These are phyloP conservation scores for Fusarium veterinarium DNA, from an alignment of 2,329 filamentous ascomycete species.

Conservation along the genomic window DNA sequence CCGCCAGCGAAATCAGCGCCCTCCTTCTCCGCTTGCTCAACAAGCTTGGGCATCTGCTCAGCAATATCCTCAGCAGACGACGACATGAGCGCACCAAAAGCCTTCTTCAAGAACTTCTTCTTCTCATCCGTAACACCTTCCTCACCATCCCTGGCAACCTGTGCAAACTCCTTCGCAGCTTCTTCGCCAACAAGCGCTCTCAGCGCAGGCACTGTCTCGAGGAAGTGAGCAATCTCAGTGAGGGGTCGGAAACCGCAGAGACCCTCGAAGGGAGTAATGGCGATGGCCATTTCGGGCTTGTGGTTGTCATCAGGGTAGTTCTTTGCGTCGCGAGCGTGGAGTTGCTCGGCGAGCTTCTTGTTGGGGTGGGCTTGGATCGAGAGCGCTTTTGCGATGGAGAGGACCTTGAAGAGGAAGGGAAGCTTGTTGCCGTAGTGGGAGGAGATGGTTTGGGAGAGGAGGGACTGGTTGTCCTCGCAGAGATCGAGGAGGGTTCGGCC, in stretches of 20 bases:
- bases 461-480: constrained; percentile 84
- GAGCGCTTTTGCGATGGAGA: constrained; percentile 94
- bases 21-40: constrained; percentile 75
- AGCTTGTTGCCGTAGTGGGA: constrained; percentile 84
- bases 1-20: constrained; percentile 79
- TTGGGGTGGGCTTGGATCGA: constrained; percentile 98
- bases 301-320: constrained; percentile 99
- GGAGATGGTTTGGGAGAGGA: constrained; percentile 79
- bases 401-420: constrained; percentile 97
- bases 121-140: constrained; percentile 66
- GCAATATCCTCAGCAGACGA: constrained; percentile 69
- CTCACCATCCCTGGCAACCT: constrained; percentile 57
- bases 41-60: constrained; percentile 72
- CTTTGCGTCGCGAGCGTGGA: constrained; percentile 86
- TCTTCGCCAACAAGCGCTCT: constrained; percentile 74
- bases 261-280: constrained; percentile 94
- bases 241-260: constrained; percentile 95
- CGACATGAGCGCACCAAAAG: constrained; percentile 86
- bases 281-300: constrained; percentile 99
- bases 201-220: constrained; percentile 68
- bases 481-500: constrained; percentile 88
- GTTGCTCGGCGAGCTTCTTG: constrained; percentile 87
- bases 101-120: constrained; percentile 80
- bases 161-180: constrained; percentile 66
- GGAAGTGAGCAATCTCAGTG: constrained; percentile 86